Conservation (phyloP, 129 eudicot genomes). For the Centaurea solstitialis region DNA sequence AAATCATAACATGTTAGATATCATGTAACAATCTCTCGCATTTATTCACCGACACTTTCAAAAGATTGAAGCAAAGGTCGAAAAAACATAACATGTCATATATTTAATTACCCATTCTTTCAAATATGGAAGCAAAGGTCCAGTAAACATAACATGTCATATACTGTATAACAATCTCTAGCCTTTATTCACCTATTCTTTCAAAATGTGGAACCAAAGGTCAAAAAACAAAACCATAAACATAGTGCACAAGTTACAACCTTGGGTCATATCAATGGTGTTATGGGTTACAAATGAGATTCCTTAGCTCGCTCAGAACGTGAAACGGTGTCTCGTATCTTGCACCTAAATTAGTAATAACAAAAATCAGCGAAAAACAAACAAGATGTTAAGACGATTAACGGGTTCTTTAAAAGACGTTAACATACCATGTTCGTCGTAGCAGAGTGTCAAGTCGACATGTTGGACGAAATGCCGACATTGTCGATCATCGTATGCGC, state of each 20-base stretch:
- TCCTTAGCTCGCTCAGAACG: conserved; percentile 9
- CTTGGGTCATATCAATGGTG: neutral
- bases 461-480: neutral
- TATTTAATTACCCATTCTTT: too few relatives aligned
- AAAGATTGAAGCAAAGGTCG: too few relatives aligned
- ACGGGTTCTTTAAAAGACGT: neutral
- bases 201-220: neutral
- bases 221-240: too few relatives aligned
- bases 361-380: neutral
- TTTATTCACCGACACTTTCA: too few relatives aligned
- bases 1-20: too few relatives aligned
- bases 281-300: neutral
- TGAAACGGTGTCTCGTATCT: conserved; percentile 9
- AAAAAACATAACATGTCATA: too few relatives aligned
- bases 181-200: neutral
- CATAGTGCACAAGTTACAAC: neutral
- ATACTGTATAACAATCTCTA: too few relatives aligned
- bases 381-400: neutral
- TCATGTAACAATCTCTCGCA: too few relatives aligned
- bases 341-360: neutral
- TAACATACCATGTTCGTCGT: neutral
- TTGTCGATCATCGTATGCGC: neutral
- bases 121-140: too few relatives aligned
- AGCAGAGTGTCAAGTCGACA: neutral
- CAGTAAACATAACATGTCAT: too few relatives aligned